Base-by-base conservation (phyloP, 306 rosid genomes). In the Luffa acutangula region DNA sequence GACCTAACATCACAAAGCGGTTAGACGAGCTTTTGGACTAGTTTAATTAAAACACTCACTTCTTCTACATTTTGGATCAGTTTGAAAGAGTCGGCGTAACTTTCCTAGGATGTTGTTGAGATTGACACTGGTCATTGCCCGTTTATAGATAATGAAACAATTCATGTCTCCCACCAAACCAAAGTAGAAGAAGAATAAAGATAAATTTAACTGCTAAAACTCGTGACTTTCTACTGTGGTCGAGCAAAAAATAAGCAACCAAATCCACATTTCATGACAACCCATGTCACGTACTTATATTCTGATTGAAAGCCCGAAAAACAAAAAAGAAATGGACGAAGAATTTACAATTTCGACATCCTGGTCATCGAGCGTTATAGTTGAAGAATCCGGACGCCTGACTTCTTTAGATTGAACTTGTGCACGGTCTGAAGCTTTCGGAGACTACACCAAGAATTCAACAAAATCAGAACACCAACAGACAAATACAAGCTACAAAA, bases 321-420 rank as follows among this genome's bases (percentile, higher is more conserved):
- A 25, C 1, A 21, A 4, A 36, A 53, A 17, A 76, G 20, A 75
- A 79, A 52, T 31, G 4, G 51, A 14, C 9, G 4, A 42, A 51
- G n/a, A 60, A 83, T 94, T 91, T 85, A 95, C 98, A 86, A 92
- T 89, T 54, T 88, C 91, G 34, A 92, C 97, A 41, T 95, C 97
- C 74, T 95, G 93, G 79, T 92, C 97, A 39, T 95, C 98, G 48
- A 92, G 98, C 33, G 96, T 82, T 49, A 95, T 91, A 5, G 94
- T 91, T 0, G 95, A 82, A 56, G 90, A 89, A 85, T 92, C 92
- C 0, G 92, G 92, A 31, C 90, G 97, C 85, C 95, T 85, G 42
- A 90, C 90, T 49, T 90, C 93, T 78, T 78, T 91, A 1, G 92
- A 95, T 88, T 92, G 91, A 21, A 95, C 91, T 87, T 92, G 97